Evolutionary conservation across 805 yeast species (phyloP), one percentile per base, ranked within the genome.

Genomic region (Saccharomycopsis vini): DNA sequence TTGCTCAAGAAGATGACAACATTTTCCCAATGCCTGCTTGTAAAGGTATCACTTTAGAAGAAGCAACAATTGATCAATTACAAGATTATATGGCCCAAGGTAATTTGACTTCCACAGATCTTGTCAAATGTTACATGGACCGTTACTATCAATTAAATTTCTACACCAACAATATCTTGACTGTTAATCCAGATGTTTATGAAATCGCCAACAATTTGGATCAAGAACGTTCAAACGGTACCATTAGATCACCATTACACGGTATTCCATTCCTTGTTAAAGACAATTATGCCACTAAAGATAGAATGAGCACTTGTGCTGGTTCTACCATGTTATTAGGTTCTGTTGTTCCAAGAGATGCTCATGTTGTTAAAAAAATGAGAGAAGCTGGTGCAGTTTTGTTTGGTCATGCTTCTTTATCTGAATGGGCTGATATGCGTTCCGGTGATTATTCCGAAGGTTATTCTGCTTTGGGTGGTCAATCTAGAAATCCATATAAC

Each of bases 341-440:
- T 9, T 54, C 59, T 3, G 45, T 57, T 31, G 60, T 57, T 31
- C 61, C 61, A 16, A 42, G 61, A n/a, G 61, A 56, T 46, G 59
- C 60, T 7, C 48, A 45, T 38, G 60, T 57, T 39, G 59, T 57
- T 4, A 16, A 39, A 4, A 54, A 55, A 33, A 37, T 57, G 29
- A 46, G 60, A 36, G 60, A 54, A 33, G 59, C 60, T 0, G 61
- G 60, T 33, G 60, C 60, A 19, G 55, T 57, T 4, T 40, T 57
- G 13, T 56, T 56, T 39, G 61, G 61, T 5, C 61, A 57, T 45
- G 18, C 60, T 3, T 49, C 59, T 2, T 42, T 57, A 38, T 55
- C 59, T 18, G 61, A 57, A 45, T 57, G 60, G 60, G 61, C 61
- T 10, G 60, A 57, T 39, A 57, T 57, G 60, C 49, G 60, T 38